Percentiles rank a stretch among this genome's conserved stretches.
These are phyloP conservation scores for Cochlearia excelsa DNA, from an alignment of 345 rosid species.

Conservation along the genomic window DNA sequence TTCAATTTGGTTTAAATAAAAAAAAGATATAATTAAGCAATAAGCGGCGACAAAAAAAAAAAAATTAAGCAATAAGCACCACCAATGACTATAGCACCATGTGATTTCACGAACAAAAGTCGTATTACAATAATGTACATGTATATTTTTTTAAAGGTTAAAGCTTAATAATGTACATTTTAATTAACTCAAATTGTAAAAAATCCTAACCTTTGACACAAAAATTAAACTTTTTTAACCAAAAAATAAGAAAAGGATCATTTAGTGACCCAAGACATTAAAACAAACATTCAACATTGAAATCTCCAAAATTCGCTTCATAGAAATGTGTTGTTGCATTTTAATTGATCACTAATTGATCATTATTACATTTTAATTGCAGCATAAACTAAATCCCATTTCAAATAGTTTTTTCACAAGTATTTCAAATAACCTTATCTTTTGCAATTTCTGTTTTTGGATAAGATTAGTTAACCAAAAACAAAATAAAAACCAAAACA, in stretches of 20 bases:
- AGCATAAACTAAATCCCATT: too few species aligned
- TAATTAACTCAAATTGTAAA: slow-evolving; percentile 13
- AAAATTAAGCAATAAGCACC: slow-evolving; percentile 31
- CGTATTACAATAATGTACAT: slow-evolving; percentile 31
- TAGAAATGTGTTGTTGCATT: background rate
- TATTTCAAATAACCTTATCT: too few species aligned
- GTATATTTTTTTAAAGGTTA: slow-evolving; percentile 18
- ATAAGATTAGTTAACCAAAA: too few species aligned
- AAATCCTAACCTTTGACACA: slow-evolving; percentile 25
- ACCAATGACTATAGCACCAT: slow-evolving; percentile 51
- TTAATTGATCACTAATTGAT: too few species aligned
- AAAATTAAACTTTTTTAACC: slow-evolving; percentile 3
- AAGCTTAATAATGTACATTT: slow-evolving; percentile 15
- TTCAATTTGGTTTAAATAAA: slow-evolving; percentile 22
- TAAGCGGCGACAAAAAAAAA: background rate
- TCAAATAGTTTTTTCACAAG: too few species aligned
- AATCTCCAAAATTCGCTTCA: slow-evolving; percentile 19
- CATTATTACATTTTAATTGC: too few species aligned
- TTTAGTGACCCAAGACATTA: slow-evolving; percentile 29
- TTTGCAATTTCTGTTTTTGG: too few species aligned
- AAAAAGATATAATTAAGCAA: slow-evolving; percentile 1
- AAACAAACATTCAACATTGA: slow-evolving; percentile 41
- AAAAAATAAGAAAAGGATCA: slow-evolving; percentile 5
- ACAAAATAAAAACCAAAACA: background rate
- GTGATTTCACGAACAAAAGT: slow-evolving; percentile 48